Percentiles rank a stretch among this genome's conserved stretches.
phyloP scores from a whole-genome alignment of 768 basidiomycete genomes.

The Punctularia strigosozonata region DNA sequence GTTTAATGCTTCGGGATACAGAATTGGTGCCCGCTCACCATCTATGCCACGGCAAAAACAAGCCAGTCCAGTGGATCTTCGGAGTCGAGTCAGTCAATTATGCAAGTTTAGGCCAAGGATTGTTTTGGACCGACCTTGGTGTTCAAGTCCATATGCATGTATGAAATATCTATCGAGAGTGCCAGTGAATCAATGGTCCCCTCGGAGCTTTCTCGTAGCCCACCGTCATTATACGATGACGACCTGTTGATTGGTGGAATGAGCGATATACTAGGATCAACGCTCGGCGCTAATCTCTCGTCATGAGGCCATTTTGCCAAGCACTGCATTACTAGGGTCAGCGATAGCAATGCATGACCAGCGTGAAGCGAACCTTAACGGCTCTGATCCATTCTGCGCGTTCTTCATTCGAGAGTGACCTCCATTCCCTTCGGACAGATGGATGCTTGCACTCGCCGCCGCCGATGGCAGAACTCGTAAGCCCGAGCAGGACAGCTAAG shows the following conservation, averaged over 20 bases:
- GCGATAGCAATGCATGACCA: not conserved
- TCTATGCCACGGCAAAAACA: slow-evolving; percentile 23
- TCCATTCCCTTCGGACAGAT: slow-evolving; percentile 1
- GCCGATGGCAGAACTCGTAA: no score
- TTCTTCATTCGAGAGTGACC: slow-evolving; percentile 2
- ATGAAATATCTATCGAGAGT: slow-evolving; percentile 7
- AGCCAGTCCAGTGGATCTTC: slow-evolving; percentile 16
- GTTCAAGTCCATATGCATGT: slow-evolving; percentile 11
- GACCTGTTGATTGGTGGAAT: slow-evolving; percentile 11
- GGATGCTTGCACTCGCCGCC: not conserved
- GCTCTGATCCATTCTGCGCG: slow-evolving; percentile 5
- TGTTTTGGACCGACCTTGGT: not conserved
- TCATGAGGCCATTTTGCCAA: slow-evolving; percentile 9
- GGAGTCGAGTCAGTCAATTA: not conserved
- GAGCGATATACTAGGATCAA: slow-evolving; percentile 6
- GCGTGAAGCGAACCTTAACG: slow-evolving; percentile 1
- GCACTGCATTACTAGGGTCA: slow-evolving; percentile 6
- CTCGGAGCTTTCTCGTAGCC: not conserved
- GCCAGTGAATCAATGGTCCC: not conserved
- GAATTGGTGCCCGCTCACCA: no score
- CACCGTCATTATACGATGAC: slow-evolving; percentile 13
- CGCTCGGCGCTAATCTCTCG: slow-evolving; percentile 1
- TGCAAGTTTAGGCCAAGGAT: not conserved
- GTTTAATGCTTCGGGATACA: no score
- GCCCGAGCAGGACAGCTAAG: no score